Percentiles rank a stretch among this genome's conserved stretches.
These are phyloP conservation scores for Pseudocercospora crystallina DNA, from an alignment of 2,329 filamentous ascomycete genomes.

Conservation along the genomic window DNA sequence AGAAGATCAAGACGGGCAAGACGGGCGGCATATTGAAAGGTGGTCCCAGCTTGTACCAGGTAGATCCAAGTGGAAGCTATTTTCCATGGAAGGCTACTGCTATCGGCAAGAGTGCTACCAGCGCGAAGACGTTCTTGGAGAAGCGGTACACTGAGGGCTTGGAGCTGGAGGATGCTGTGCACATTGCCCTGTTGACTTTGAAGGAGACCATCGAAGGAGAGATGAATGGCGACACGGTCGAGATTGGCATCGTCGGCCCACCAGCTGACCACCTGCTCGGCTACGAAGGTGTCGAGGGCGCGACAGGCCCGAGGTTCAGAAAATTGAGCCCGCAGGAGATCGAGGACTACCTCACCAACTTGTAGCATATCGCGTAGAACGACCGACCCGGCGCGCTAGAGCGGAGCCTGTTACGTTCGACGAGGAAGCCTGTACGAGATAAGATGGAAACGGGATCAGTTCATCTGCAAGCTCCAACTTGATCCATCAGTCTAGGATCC, in stretches of 20 bases:
- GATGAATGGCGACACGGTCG: conserved; percentile 96
- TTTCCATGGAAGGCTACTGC: conserved; percentile 99
- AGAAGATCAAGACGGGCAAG: conserved; percentile 77
- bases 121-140: conserved; percentile 98
- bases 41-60: conserved; percentile 95
- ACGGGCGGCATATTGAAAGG: conserved; percentile 95
- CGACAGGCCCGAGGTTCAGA: conserved; percentile 81
- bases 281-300: conserved; percentile 83
- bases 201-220: conserved; percentile 99
- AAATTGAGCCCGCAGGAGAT: conserved; percentile 97
- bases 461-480: too few relatives aligned
- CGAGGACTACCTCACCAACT: conserved; percentile 98
- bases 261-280: conserved; percentile 91
- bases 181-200: conserved; percentile 93
- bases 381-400: background rate
- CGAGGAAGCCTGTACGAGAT: too few relatives aligned
- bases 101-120: conserved; percentile 97
- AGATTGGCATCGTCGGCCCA: conserved; percentile 95
- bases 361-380: conserved; percentile 57
- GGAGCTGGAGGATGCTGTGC: conserved; percentile 96
- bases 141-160: conserved; percentile 97
- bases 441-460: too few relatives aligned
- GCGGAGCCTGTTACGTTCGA: too few relatives aligned
- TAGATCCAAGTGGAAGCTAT: conserved; percentile 97
- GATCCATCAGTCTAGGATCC: too few relatives aligned